Percentiles rank a stretch among this genome's conserved stretches.
Evolutionary conservation across 1,284 basidiomycete species (phyloP).

Genomic region (Puccinia hordei): DNA sequence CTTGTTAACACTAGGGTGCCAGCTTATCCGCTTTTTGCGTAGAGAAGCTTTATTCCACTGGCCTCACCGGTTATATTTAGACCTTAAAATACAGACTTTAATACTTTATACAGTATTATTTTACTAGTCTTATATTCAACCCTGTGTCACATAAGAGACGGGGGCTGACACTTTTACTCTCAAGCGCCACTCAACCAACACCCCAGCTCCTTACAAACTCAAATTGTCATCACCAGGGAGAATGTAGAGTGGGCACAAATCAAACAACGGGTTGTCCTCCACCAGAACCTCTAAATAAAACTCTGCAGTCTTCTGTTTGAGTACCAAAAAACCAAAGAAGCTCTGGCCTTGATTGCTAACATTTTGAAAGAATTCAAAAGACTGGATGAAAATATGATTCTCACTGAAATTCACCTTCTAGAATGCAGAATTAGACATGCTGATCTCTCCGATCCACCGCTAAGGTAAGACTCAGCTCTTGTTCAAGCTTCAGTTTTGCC

Average conservation of each 20-base stretch:
- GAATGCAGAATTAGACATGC: conserved; percentile 89
- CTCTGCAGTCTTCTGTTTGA: conserved; percentile 74
- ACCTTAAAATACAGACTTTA: no score
- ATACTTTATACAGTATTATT: no score
- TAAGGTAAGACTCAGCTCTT: conserved; percentile 67
- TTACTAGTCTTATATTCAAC: no score
- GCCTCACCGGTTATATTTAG: no score
- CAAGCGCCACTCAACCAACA: conserved; percentile 35
- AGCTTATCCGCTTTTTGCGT: no score
- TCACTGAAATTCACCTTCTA: conserved; percentile 92
- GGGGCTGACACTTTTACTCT: conserved; percentile 29
- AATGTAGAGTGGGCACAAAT: conserved; percentile 90
- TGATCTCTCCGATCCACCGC: conserved; percentile 87
- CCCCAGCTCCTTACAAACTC: conserved; percentile 62
- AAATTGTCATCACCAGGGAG: conserved; percentile 81
- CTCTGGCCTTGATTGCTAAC: conserved; percentile 77
- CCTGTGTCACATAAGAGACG: no score
- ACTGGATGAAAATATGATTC: conserved; percentile 95
- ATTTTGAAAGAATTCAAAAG: conserved; percentile 87
- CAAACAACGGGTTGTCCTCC: conserved; percentile 92
- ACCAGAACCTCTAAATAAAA: conserved; percentile 89
- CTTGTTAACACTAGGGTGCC: no score
- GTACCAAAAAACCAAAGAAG: conserved; percentile 61
- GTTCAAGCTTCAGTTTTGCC: not conserved
- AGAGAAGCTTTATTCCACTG: no score